A percentile compares a stretch with the other conserved stretches of the same genome.
Conservation (phyloP, 2,329 filamentous ascomycete species). For the Bipolaris victoriae region DNA sequence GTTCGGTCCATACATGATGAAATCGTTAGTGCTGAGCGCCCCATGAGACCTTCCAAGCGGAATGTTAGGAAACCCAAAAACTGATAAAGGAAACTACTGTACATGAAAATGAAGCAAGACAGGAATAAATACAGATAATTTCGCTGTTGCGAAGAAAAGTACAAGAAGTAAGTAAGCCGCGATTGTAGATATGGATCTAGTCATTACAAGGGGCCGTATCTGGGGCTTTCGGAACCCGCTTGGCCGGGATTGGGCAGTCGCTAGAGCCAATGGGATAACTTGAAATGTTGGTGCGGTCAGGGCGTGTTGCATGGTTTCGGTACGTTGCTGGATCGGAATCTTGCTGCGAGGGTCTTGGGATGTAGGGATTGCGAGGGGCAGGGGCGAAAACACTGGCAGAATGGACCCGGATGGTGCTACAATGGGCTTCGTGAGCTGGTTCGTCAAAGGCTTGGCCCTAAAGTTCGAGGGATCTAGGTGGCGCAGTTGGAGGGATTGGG, state of each 20-base stretch:
- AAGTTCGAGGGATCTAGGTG: not conserved
- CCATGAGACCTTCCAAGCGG: slow-evolving; percentile 12
- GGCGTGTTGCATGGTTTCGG: slow-evolving; percentile 5
- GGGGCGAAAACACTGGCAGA: not conserved
- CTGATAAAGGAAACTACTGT: not conserved
- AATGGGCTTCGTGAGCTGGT: slow-evolving; percentile 4
- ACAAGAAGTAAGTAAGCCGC: not conserved
- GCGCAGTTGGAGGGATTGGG: slow-evolving; percentile 12
- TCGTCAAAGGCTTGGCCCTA: slow-evolving; percentile 8
- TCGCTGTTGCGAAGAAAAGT: not conserved
- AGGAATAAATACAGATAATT: slow-evolving; percentile 6
- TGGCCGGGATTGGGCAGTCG: not conserved
- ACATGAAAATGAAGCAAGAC: not conserved
- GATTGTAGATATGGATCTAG: not conserved
- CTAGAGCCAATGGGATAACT: slow-evolving; percentile 3
- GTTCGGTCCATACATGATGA: slow-evolving; percentile 12
- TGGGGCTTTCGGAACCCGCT: not conserved
- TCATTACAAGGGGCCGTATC: not conserved
- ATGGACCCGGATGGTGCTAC: not conserved
- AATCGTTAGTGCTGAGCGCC: slow-evolving; percentile 4
- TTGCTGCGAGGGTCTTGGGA: slow-evolving; percentile 3
- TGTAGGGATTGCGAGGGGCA: not conserved
- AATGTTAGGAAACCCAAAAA: slow-evolving; percentile 4
- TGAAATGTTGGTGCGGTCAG: slow-evolving; percentile 4
- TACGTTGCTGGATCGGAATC: not conserved